Percentiles rank a stretch among this genome's conserved stretches.
Conservation (phyloP, 1,139 yeast species). For the Zygoascus hellenicus region DNA sequence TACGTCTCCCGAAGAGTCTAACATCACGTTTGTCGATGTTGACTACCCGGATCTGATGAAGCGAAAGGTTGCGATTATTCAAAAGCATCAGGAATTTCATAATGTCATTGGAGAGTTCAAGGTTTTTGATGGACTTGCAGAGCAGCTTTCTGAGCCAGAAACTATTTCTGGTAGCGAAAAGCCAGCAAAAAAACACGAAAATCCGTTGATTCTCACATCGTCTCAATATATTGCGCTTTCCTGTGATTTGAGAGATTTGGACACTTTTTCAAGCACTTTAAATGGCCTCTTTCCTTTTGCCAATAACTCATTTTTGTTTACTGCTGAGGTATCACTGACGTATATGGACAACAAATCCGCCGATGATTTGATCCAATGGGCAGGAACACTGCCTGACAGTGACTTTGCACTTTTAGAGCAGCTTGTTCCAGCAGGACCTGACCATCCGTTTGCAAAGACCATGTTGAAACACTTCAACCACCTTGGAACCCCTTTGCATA, state of each 20-base stretch:
- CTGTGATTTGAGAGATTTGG: constrained; percentile 57
- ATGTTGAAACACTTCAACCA: constrained; percentile 70
- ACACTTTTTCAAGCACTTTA: constrained; percentile 40
- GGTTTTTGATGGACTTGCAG: background rate
- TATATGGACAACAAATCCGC: constrained; percentile 69
- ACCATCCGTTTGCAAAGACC: constrained; percentile 65
- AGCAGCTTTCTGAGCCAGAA: too few relatives aligned
- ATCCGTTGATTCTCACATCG: constrained; percentile 30
- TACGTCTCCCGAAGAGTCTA: constrained; percentile 25
- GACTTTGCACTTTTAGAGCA: constrained; percentile 71
- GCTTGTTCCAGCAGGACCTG: constrained; percentile 55
- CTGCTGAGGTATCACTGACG: constrained; percentile 80
- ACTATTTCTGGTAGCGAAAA: too few relatives aligned
- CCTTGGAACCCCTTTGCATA: constrained; percentile 62
- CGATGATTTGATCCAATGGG: constrained; percentile 53
- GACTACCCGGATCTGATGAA: constrained; percentile 67
- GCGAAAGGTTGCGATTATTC: constrained; percentile 50
- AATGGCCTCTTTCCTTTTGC: constrained; percentile 28
- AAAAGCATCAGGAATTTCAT: constrained; percentile 43
- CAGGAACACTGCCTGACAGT: constrained; percentile 45
- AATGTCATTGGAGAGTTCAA: constrained; percentile 40
- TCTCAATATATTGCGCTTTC: constrained; percentile 57
- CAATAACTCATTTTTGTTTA: constrained; percentile 47
- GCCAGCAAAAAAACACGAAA: background rate
- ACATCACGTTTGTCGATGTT: constrained; percentile 56